These are phyloP conservation scores for Colletotrichum acutatum DNA, from an alignment of 2,329 filamentous ascomycete genomes.

Conservation along the genomic window DNA sequence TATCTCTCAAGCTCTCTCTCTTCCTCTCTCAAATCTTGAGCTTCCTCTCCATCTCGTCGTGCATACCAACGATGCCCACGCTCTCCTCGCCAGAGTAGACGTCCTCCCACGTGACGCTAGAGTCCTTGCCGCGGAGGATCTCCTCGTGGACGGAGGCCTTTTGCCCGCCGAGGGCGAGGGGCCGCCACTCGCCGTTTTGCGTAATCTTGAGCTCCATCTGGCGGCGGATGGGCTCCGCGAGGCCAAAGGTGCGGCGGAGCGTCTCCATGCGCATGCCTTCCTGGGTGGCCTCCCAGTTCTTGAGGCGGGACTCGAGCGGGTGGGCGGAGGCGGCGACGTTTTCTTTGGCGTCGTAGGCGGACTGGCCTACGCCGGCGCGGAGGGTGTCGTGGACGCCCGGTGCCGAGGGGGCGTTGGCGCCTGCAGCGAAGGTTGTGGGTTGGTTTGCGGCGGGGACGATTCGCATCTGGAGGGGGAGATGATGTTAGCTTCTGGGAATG, in stretches of 20 bases:
- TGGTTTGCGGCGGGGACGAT: conserved; percentile 80
- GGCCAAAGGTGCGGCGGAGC: conserved; percentile 87
- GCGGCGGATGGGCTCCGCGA: conserved; percentile 90
- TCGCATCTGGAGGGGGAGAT: conserved; percentile 68
- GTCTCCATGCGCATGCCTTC: conserved; percentile 88
- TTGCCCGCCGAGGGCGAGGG: conserved; percentile 73
- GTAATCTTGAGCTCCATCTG: conserved; percentile 97
- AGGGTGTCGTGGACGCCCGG: conserved; percentile 95
- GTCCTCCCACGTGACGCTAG: conserved; percentile 90
- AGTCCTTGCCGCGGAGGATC: conserved; percentile 83
- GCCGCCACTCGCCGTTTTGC: conserved; percentile 82
- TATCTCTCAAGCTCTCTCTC: not conserved
- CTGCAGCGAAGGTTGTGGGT: conserved; percentile 73
- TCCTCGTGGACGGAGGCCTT: conserved; percentile 83
- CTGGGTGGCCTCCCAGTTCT: conserved; percentile 91
- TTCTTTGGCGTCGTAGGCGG: conserved; percentile 59
- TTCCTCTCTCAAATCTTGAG: conserved; percentile 75
- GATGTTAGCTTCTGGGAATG: conserved; percentile 26
- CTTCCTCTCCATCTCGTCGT: conserved; percentile 94
- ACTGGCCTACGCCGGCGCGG: conserved; percentile 81
- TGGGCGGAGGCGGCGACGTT: conserved; percentile 66
- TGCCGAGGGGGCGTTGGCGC: conserved; percentile 84
- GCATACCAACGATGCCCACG: conserved; percentile 77
- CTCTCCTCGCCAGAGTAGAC: conserved; percentile 85
- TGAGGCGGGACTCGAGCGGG: conserved; percentile 91